Base-by-base conservation (phyloP, 768 basidiomycete species). In the Leucogyrophana mollusca region DNA sequence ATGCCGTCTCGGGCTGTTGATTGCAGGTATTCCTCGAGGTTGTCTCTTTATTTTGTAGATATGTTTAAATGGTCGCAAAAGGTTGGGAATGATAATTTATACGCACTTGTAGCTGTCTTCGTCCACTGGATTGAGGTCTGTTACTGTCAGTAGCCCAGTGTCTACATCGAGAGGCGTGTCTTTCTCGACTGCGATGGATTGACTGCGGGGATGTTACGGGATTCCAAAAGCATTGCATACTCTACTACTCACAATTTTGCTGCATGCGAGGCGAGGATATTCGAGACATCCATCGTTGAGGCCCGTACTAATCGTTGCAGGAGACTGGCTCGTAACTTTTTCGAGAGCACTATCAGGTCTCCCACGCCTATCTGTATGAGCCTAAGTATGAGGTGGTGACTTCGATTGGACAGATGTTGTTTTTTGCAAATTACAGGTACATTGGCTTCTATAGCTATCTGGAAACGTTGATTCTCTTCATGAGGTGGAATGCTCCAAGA, bases 261-360 rank as follows among this genome's bases (percentile, higher is more conserved):
- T 9, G 80, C 77, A 65, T 90, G 83, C 13, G 80, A 79, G 39
- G 84, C 83, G 14, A 94, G 77, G 43, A 93, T 80, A 55, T 77
- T 77, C 8, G 90, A 86, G 47, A 93, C 88, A 70, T 93, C 89
- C 89, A 93, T 91, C n/a, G n/a, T n/a, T n/a, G n/a, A n/a, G n/a
- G n/a, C n/a, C n/a, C n/a, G n/a, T n/a, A n/a, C n/a, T n/a, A n/a
- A n/a, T n/a, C n/a, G n/a, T n/a, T n/a, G n/a, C n/a, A n/a, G n/a
- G n/a, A n/a, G n/a, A n/a, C n/a, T n/a, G n/a, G n/a, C n/a, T n/a
- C n/a, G n/a, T n/a, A n/a, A n/a, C n/a, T n/a, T n/a, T n/a, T n/a
- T n/a, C n/a, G n/a, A n/a, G n/a, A n/a, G n/a, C n/a, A n/a, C n/a
- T n/a, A n/a, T n/a, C n/a, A n/a, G n/a, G n/a, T n/a, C n/a, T n/a